phyloP scores from a whole-genome alignment of 73 alveolate genomes.

The Symbiodinium pilosum region DNA sequence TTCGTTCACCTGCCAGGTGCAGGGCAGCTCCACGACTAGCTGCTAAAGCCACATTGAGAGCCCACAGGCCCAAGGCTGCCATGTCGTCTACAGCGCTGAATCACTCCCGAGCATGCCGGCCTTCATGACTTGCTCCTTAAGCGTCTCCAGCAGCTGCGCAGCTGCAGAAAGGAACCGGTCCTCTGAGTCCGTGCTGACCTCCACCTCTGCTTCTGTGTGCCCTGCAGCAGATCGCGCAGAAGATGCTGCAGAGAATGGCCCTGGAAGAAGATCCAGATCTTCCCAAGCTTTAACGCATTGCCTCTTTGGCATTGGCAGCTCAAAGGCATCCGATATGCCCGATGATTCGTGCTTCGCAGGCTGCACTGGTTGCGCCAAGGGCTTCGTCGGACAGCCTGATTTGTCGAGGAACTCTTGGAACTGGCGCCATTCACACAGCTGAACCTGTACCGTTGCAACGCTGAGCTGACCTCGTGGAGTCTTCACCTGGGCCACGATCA shows the following conservation, averaged over 20 bases:
- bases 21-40: too few relatives aligned
- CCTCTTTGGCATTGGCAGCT: too few relatives aligned
- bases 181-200: neutral
- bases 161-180: neutral
- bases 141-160: neutral
- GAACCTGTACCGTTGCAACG: conserved; percentile 18
- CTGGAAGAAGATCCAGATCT: neutral
- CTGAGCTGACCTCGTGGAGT: conserved; percentile 28
- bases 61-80: neutral
- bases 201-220: too few relatives aligned
- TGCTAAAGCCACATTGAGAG: too few relatives aligned
- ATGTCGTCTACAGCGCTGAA: too few relatives aligned
- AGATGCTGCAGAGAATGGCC: neutral
- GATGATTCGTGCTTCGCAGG: too few relatives aligned
- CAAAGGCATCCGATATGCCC: too few relatives aligned
- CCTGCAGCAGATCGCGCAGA: too few relatives aligned
- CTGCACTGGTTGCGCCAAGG: too few relatives aligned
- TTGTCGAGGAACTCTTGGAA: conserved; percentile 36
- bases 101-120: neutral
- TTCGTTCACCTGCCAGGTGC: neutral
- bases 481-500: conserved; percentile 48
- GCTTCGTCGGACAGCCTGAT: too few relatives aligned
- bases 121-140: neutral
- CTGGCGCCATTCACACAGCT: conserved; percentile 80
- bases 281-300: too few relatives aligned